These are phyloP conservation scores for Borealophlyctis nickersoniae DNA, from an alignment of 192 early-diverging fungal species.

Conservation along the genomic window DNA sequence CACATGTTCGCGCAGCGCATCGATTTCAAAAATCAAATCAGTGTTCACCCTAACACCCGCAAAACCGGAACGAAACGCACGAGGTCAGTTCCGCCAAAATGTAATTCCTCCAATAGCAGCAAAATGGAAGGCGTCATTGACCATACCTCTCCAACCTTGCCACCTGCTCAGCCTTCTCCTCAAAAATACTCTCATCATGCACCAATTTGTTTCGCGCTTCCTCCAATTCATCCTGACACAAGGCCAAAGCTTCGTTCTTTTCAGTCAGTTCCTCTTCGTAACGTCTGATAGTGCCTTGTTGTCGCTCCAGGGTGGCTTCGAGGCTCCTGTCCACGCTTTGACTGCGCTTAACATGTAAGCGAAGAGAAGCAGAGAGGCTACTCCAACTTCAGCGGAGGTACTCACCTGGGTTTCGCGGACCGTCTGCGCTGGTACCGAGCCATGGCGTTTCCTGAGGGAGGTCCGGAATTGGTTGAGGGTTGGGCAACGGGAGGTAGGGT, in stretches of 20 bases:
- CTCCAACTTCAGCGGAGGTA: too few species aligned
- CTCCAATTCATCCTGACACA: conserved; percentile 2
- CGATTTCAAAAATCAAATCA: conserved; percentile 23
- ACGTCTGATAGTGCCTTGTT: background rate
- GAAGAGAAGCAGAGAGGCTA: too few species aligned
- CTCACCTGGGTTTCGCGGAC: background rate
- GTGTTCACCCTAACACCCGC: conserved; percentile 8
- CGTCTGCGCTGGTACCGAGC: background rate
- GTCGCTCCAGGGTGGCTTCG: too few species aligned
- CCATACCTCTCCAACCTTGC: conserved; percentile 20
- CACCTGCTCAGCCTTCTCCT: conserved; percentile 21
- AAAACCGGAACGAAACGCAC: too few species aligned
- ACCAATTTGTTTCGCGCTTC: conserved; percentile 10
- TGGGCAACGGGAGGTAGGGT: too few species aligned
- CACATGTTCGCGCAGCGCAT: conserved; percentile 8
- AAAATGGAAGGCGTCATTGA: background rate
- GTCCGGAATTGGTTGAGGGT: too few species aligned
- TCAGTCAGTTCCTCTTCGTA: conserved; percentile 26
- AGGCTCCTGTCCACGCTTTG: background rate
- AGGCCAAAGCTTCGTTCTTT: background rate
- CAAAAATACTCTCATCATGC: background rate
- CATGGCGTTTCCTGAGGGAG: too few species aligned
- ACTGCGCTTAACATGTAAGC: background rate
- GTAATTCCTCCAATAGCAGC: background rate
- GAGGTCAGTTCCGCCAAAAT: too few species aligned